These are phyloP conservation scores for Xerocomellus intermedius DNA, from an alignment of 768 basidiomycete genomes.

Conservation along the genomic window DNA sequence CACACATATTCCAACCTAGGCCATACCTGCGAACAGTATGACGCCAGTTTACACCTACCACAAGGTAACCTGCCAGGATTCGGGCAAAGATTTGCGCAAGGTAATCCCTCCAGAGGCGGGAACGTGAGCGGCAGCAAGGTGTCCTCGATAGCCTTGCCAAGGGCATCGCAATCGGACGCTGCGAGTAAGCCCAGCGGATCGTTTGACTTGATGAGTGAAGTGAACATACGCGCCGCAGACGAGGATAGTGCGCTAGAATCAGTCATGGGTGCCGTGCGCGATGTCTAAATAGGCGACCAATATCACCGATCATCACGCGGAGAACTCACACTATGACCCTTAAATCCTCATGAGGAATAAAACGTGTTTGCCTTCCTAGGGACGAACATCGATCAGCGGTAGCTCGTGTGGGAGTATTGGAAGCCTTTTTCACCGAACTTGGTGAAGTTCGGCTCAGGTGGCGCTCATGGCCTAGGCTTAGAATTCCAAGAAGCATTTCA, in stretches of 20 bases:
- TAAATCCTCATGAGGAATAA: not conserved
- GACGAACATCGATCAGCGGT: not conserved
- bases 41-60: conserved; percentile 36
- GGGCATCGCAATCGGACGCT: conserved; percentile 18
- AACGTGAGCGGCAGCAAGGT: conserved; percentile 14
- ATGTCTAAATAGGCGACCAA: not conserved
- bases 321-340: not conserved
- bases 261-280: conserved; percentile 9
- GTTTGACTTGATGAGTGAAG: conserved; percentile 15
- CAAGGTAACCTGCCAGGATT: conserved; percentile 26
- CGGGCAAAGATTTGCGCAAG: conserved; percentile 35
- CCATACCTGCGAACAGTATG: conserved; percentile 42
- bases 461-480: too few species aligned
- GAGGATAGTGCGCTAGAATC: not conserved
- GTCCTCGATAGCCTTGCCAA: conserved; percentile 15
- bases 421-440: not conserved
- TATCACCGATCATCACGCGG: conserved; percentile 1
- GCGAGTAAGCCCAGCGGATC: conserved; percentile 17
- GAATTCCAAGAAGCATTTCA: not conserved
- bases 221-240: conserved; percentile 5
- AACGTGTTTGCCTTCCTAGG: conserved; percentile 10
- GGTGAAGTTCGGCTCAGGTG: not conserved
- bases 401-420: not conserved
- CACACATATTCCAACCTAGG: not conserved
- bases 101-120: conserved; percentile 25